Base-by-base conservation (phyloP, 2,329 filamentous ascomycete species). In the Albifimbria verrucaria region DNA sequence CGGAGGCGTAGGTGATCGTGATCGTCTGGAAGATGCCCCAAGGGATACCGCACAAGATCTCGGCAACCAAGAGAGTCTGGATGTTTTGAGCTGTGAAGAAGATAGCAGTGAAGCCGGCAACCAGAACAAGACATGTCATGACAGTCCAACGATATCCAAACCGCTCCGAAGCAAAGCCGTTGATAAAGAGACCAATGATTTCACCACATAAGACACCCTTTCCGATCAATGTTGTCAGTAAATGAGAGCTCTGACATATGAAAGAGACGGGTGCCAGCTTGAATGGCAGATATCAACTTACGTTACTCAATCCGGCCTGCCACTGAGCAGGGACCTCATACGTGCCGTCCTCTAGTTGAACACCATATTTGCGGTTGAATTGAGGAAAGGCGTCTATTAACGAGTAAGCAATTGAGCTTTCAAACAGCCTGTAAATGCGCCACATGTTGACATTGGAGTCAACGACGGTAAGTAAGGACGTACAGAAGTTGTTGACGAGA, bases 401-500 rank as follows among this genome's bases (percentile, higher is more conserved):
- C 10, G n/a, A 46, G 21, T 45, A 23, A 28, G 15, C n/a, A n/a
- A n/a, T n/a, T n/a, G 22, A 22, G 9, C 25, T 42, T 39, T 20
- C 15, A 9, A 3, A 45, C 42, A 10, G n/a, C n/a, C n/a, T 49
- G 4, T 18, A 4, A 46, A 15, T 48, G 24, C 39, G 22, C 36
- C 36, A 42, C 36, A 42, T 42, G 36, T 42, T n/a, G 7, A 42
- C 6, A 5, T n/a, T 6, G 36, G 42, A 47, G 18, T 25, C 12
- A 52, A 10, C 43, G 56, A 28, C n/a, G 32, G 50, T 48, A 18
- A 32, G 21, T 18, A 51, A 54, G 45, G 20, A 61, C 57, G 63
- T 72, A 73, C 83, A 92, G 65, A 94, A 91, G 71, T 92, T 92
- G 75, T 87, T 90, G 62, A 94, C 83, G 50, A 95, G 76, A 63